Conservation (phyloP, 768 basidiomycete species). For the Tulasnella sp. region DNA sequence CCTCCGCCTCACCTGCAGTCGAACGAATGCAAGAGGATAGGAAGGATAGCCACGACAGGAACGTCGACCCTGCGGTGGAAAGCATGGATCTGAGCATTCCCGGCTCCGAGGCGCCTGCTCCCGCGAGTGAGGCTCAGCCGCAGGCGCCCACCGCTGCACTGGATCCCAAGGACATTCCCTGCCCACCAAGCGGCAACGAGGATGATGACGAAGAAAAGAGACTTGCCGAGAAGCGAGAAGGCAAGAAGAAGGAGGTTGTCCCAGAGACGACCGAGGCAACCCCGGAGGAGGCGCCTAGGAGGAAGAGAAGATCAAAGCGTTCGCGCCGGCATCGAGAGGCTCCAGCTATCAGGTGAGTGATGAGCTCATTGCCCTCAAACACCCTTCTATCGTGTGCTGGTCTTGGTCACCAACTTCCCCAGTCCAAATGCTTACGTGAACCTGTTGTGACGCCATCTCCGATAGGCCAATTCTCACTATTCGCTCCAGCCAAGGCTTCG, state of each 20-base stretch:
- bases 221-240: conserved; percentile 5
- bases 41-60: conserved; percentile 24
- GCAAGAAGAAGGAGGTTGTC: conserved; percentile 12
- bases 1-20: neutral
- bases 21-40: conserved; percentile 20
- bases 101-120: neutral
- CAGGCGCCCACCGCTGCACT: neutral
- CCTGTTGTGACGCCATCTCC: conserved; percentile 50
- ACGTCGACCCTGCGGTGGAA: conserved; percentile 39
- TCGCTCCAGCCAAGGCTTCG: conserved; percentile 77
- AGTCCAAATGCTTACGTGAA: conserved; percentile 25
- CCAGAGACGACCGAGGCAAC: conserved; percentile 24
- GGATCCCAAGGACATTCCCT: conserved; percentile 7
- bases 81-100: neutral
- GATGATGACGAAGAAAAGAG: conserved; percentile 6
- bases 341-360: conserved; percentile 47
- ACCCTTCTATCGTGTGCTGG: neutral
- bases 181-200: conserved; percentile 8
- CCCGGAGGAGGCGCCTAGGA: conserved; percentile 23
- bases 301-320: conserved; percentile 14
- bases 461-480: conserved; percentile 79
- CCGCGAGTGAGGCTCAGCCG: neutral
- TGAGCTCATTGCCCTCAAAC: conserved; percentile 27
- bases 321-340: conserved; percentile 42
- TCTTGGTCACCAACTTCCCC: conserved; percentile 15